A percentile compares a stretch with the other conserved stretches of the same genome.
phyloP scores from a whole-genome alignment of 1,284 basidiomycete genomes.

The Tilletia indica region DNA sequence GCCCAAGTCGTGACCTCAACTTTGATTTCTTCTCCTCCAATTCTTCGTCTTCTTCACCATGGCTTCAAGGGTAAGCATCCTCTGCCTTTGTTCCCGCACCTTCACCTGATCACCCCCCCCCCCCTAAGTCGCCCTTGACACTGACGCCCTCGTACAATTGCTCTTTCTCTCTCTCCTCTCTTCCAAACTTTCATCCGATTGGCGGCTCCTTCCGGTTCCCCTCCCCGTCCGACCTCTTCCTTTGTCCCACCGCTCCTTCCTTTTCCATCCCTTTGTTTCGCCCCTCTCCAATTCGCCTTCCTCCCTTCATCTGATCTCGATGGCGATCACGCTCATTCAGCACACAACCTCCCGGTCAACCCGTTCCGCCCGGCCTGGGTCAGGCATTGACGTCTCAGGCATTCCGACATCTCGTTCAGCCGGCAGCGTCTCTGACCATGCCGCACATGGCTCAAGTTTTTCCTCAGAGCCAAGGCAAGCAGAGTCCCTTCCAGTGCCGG shows the following conservation, averaged over 20 bases:
- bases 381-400: neutral
- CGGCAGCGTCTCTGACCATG: constrained; percentile 15
- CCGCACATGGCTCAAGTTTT: neutral
- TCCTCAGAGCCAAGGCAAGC: neutral
- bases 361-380: neutral
- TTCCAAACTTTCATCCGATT: neutral
- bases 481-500: constrained; percentile 3
- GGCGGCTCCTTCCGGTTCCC: neutral
- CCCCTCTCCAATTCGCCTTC: neutral
- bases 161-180: neutral
- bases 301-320: neutral
- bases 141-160: neutral
- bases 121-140: neutral
- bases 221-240: neutral
- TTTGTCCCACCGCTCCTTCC: constrained; percentile 5
- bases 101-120: too few relatives aligned
- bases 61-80: constrained; percentile 9
- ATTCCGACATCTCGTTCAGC: neutral
- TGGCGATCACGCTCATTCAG: neutral
- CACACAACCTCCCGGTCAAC: neutral
- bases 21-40: neutral
- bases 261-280: neutral
- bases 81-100: neutral
- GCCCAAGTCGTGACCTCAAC: neutral
- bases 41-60: constrained; percentile 4